phyloP scores from a whole-genome alignment of 164 flowering plant species.

The Vitis cinerea region DNA sequence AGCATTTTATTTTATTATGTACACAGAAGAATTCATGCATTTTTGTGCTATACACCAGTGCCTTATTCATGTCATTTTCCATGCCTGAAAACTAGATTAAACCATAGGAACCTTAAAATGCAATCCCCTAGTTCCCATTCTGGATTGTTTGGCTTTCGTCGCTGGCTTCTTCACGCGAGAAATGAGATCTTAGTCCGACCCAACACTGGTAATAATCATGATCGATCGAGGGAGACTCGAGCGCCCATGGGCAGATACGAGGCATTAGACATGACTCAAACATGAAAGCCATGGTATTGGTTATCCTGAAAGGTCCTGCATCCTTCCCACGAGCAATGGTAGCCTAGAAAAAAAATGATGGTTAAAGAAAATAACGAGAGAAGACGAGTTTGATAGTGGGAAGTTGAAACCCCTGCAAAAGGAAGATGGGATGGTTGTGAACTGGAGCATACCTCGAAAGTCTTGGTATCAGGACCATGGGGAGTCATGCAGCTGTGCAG shows the following conservation, averaged over 20 bases:
- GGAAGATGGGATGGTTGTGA: background rate
- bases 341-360: constrained; percentile 47
- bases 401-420: background rate
- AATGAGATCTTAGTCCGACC: constrained; percentile 87
- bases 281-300: constrained; percentile 87
- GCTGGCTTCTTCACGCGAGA: constrained; percentile 27
- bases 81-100: background rate
- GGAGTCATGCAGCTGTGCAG: constrained; percentile 99
- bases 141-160: background rate
- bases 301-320: constrained; percentile 60
- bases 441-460: constrained; percentile 64
- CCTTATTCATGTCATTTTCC: too few relatives aligned
- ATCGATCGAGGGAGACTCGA: constrained; percentile 73
- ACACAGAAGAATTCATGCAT: too few relatives aligned
- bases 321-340: constrained; percentile 58
- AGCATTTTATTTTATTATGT: too few relatives aligned
- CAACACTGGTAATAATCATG: constrained; percentile 87
- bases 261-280: constrained; percentile 89
- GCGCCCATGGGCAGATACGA: constrained; percentile 80
- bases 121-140: background rate
- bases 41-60: too few relatives aligned
- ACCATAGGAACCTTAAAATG: background rate
- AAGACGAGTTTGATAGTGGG: background rate
- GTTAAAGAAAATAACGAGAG: background rate
- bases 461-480: constrained; percentile 94